phyloP scores from a whole-genome alignment of 139 green algal genomes.

The Micractinium sp. region DNA sequence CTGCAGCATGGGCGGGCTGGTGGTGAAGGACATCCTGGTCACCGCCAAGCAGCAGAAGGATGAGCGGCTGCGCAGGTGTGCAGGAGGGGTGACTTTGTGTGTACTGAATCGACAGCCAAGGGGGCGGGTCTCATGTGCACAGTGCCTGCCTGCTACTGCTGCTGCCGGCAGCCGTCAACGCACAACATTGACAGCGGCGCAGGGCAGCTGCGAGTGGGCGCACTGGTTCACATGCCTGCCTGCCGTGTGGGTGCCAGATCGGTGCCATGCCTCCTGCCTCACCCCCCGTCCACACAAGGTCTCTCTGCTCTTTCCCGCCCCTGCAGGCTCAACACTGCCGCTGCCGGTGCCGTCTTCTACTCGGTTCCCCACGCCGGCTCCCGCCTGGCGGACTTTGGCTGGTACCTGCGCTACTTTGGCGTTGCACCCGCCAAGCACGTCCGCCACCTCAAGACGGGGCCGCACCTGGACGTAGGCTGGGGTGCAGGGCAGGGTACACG shows the following conservation, averaged over 20 bases:
- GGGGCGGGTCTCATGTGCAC: too few relatives aligned
- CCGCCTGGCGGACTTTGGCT: slow-evolving; percentile 77
- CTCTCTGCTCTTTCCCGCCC: neutral
- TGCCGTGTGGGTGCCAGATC: too few relatives aligned
- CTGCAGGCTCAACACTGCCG: slow-evolving; percentile 46
- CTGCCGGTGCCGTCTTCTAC: slow-evolving; percentile 80
- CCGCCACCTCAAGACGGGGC: slow-evolving; percentile 66
- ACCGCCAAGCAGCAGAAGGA: slow-evolving; percentile 11
- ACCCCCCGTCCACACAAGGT: neutral
- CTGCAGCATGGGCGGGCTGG: slow-evolving; percentile 80
- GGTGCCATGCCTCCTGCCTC: neutral
- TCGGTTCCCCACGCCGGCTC: slow-evolving; percentile 81
- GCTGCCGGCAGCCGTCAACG: too few relatives aligned
- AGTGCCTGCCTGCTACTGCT: too few relatives aligned
- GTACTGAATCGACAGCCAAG: too few relatives aligned
- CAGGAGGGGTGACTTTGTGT: neutral
- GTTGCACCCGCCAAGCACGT: slow-evolving; percentile 65
- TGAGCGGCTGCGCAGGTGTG: slow-evolving; percentile 11
- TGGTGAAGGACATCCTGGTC: slow-evolving; percentile 87
- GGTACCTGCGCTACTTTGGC: slow-evolving; percentile 78
- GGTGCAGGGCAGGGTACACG: too few relatives aligned
- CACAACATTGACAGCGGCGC: too few relatives aligned
- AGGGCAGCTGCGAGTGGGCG: too few relatives aligned
- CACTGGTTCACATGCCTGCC: too few relatives aligned
- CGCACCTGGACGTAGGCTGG: slow-evolving; percentile 62